phyloP scores from a whole-genome alignment of 2,329 filamentous ascomycete genomes.

The Laburnicola sp. region DNA sequence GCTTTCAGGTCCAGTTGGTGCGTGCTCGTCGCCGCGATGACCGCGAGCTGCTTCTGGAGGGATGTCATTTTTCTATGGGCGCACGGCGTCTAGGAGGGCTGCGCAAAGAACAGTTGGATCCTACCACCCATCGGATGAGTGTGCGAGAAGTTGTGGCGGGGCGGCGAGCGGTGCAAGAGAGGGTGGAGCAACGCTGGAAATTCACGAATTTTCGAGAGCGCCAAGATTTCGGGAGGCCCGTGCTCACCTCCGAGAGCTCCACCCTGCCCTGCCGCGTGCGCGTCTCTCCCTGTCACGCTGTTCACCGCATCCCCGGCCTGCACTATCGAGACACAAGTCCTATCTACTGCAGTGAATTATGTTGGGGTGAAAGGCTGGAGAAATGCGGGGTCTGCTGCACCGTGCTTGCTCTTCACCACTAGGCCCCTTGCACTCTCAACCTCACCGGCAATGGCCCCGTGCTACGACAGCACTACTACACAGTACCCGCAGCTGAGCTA shows the following conservation, averaged over 20 bases:
- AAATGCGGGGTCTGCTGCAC: background rate
- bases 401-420: background rate
- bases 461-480: no score
- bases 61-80: slow-evolving; percentile 67
- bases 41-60: slow-evolving; percentile 90
- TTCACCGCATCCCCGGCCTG: background rate
- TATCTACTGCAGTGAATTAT: background rate
- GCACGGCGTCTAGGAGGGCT: background rate
- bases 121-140: slow-evolving; percentile 30
- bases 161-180: slow-evolving; percentile 1
- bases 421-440: background rate
- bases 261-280: background rate
- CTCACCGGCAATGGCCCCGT: no score
- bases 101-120: background rate
- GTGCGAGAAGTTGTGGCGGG: slow-evolving; percentile 21
- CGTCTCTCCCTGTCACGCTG: no score
- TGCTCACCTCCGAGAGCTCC: slow-evolving; percentile 17
- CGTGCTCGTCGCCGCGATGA: slow-evolving; percentile 86
- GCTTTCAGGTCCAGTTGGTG: slow-evolving; percentile 90
- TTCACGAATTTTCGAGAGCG: slow-evolving; percentile 18
- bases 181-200: slow-evolving; percentile 1
- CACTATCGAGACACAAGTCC: background rate
- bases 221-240: slow-evolving; percentile 26
- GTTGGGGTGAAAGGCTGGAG: background rate
- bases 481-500: no score